Conservation (phyloP, 140 eudicot species). For the Oenanthe javanica region DNA sequence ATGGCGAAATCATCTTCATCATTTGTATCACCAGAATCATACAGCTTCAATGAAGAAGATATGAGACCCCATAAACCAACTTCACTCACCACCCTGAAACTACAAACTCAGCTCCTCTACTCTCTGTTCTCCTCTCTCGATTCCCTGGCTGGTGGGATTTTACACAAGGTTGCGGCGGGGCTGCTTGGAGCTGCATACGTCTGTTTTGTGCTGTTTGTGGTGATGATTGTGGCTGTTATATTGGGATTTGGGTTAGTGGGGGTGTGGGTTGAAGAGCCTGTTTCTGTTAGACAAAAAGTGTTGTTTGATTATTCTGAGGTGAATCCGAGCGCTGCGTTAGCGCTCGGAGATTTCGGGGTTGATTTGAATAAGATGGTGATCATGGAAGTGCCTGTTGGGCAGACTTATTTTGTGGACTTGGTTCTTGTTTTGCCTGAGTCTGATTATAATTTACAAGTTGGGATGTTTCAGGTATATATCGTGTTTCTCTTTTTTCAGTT, state of each 20-base stretch:
- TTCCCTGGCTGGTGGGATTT: background rate
- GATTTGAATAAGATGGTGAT: background rate
- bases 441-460: slow-evolving; percentile 67
- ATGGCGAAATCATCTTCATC: background rate
- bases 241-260: slow-evolving; percentile 61
- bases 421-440: slow-evolving; percentile 72
- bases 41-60: background rate
- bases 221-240: slow-evolving; percentile 40
- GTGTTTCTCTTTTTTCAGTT: background rate
- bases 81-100: background rate
- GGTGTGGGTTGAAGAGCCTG: slow-evolving; percentile 62
- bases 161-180: slow-evolving; percentile 32
- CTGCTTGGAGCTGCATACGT: slow-evolving; percentile 53
- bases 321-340: slow-evolving; percentile 50
- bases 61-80: background rate
- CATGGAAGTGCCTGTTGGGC: slow-evolving; percentile 55
- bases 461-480: slow-evolving; percentile 61
- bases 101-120: background rate
- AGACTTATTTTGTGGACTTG: slow-evolving; percentile 40
- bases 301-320: slow-evolving; percentile 49
- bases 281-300: slow-evolving; percentile 32
- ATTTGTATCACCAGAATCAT: background rate
- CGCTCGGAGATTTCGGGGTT: background rate
- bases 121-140: background rate
- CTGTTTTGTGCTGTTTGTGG: slow-evolving; percentile 26